A percentile compares a stretch with the other conserved stretches of the same genome.
These are phyloP conservation scores for Ganoderma multipileum DNA, from an alignment of 1,284 basidiomycete genomes.

Conservation along the genomic window DNA sequence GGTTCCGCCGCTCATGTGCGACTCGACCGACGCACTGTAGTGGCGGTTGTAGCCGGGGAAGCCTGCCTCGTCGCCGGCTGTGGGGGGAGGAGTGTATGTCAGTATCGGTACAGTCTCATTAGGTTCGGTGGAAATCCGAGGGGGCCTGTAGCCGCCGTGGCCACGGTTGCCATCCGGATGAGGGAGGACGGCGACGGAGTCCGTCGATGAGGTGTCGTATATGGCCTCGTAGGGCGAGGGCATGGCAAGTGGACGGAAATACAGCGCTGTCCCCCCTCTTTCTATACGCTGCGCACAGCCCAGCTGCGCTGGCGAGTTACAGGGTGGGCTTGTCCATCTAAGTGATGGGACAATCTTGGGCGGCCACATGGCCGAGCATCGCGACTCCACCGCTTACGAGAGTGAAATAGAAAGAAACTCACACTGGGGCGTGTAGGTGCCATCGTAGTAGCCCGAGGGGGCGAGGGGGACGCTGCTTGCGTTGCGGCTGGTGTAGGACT, in stretches of 20 bases:
- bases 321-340: slow-evolving; percentile 15
- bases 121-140: slow-evolving; percentile 13
- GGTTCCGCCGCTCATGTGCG: slow-evolving; percentile 45
- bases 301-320: slow-evolving; percentile 16
- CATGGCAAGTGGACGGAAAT: slow-evolving; percentile 16
- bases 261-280: neutral
- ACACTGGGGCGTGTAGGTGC: slow-evolving; percentile 43
- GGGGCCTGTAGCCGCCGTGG: slow-evolving; percentile 3
- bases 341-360: slow-evolving; percentile 21
- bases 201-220: slow-evolving; percentile 31
- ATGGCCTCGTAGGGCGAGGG: slow-evolving; percentile 19
- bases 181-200: slow-evolving; percentile 24
- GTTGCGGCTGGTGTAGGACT: slow-evolving; percentile 60
- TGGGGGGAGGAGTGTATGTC: slow-evolving; percentile 20
- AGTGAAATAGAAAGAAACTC: slow-evolving; percentile 24
- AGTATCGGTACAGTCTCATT: slow-evolving; percentile 19
- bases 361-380: neutral
- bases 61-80: slow-evolving; percentile 37
- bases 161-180: slow-evolving; percentile 8
- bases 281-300: slow-evolving; percentile 19
- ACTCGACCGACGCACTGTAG: slow-evolving; percentile 45
- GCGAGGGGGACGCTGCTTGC: slow-evolving; percentile 64
- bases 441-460: slow-evolving; percentile 55
- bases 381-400: slow-evolving; percentile 3
- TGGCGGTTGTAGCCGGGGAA: slow-evolving; percentile 37